Percentiles rank a stretch among this genome's conserved stretches.
phyloP scores from a whole-genome alignment of 2,329 filamentous ascomycete species.

The Shiraia sp. region DNA sequence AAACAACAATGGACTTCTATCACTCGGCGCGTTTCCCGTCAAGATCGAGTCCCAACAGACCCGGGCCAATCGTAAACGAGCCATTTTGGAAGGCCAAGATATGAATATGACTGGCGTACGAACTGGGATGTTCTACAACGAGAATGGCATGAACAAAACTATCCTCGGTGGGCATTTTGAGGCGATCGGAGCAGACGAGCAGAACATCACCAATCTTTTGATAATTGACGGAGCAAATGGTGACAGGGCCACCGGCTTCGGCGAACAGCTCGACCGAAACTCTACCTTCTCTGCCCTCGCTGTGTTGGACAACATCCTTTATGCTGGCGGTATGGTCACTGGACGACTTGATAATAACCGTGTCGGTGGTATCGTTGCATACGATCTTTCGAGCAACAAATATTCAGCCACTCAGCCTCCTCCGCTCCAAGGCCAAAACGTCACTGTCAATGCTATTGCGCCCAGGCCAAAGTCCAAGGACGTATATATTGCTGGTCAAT shows the following conservation, averaged over 20 bases:
- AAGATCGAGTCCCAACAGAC: constrained; percentile 29
- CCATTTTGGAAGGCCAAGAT: constrained; percentile 48
- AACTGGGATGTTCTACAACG: constrained; percentile 76
- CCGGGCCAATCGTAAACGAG: constrained; percentile 46
- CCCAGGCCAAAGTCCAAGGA: constrained; percentile 71
- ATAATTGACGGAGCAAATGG: constrained; percentile 78
- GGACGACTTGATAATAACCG: constrained; percentile 67
- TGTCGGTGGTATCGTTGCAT: constrained; percentile 77
- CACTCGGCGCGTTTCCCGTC: constrained; percentile 52
- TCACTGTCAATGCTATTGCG: constrained; percentile 76
- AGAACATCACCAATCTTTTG: constrained; percentile 75
- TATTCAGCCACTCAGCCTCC: constrained; percentile 73
- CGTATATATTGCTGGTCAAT: constrained; percentile 85
- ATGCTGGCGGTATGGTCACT: constrained; percentile 78
- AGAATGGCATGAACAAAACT: constrained; percentile 75
- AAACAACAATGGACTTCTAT: constrained; percentile 24
- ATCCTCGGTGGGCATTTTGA: constrained; percentile 87
- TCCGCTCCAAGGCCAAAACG: constrained; percentile 69
- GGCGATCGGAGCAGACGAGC: constrained; percentile 68
- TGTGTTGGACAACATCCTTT: constrained; percentile 59
- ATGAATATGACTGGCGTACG: constrained; percentile 68
- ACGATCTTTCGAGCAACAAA: constrained; percentile 69
- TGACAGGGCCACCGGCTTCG: constrained; percentile 70
- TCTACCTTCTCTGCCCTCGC: constrained; percentile 76
- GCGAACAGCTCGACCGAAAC: constrained; percentile 65